Conservation (phyloP, 108 stramenopile genomes). For the Cylindrotheca fusiformis region DNA sequence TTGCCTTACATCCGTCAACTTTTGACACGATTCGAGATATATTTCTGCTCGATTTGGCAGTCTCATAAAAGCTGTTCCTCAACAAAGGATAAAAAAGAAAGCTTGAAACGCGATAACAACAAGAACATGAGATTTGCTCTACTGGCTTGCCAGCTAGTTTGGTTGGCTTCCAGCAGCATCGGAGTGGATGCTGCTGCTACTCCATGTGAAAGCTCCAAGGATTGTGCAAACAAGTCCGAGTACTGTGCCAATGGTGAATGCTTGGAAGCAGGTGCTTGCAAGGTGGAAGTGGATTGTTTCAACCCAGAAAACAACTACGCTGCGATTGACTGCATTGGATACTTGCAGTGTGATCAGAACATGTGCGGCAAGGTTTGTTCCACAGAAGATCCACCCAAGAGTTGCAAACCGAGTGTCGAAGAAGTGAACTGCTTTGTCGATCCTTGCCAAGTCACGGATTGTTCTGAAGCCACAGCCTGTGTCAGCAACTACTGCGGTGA, state of each 20-base stretch:
- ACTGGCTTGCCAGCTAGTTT: too few relatives aligned
- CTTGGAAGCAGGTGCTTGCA: constrained; percentile 9
- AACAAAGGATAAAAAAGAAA: too few relatives aligned
- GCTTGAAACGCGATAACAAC: too few relatives aligned
- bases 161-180: too few relatives aligned
- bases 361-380: constrained; percentile 6
- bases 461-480: constrained; percentile 6
- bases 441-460: constrained; percentile 1
- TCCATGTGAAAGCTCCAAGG: neutral
- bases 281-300: constrained; percentile 18
- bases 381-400: neutral
- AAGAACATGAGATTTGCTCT: too few relatives aligned
- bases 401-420: neutral
- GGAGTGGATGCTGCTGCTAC: neutral
- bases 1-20: too few relatives aligned
- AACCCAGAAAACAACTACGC: constrained; percentile 22
- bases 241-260: constrained; percentile 24
- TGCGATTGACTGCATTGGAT: constrained; percentile 9
- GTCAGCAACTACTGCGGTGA: constrained; percentile 17
- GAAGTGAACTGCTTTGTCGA: constrained; percentile 5
- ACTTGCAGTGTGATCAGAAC: constrained; percentile 1
- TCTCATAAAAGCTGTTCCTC: too few relatives aligned
- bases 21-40: too few relatives aligned
- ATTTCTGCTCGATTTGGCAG: too few relatives aligned
- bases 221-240: constrained; percentile 10